These are phyloP conservation scores for Pseudocercospora crystallina DNA, from an alignment of 2,329 filamentous ascomycete species.

Conservation along the genomic window DNA sequence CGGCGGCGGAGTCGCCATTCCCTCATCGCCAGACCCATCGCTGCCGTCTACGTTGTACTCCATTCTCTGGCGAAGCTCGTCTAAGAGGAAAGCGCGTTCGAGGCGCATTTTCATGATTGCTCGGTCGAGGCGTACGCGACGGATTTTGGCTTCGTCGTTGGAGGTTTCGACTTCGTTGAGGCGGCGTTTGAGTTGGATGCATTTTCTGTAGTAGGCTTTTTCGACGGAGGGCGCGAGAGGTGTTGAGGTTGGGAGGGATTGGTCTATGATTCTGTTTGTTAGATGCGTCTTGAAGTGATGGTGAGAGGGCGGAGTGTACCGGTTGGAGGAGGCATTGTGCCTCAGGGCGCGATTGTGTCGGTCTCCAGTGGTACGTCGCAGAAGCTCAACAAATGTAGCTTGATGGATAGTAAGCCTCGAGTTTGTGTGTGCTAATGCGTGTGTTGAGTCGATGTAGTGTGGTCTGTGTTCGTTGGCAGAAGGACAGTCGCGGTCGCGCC, in stretches of 20 bases:
- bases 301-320: too few relatives aligned
- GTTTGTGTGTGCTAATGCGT: too few relatives aligned
- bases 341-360: too few relatives aligned
- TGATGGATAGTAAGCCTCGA: too few relatives aligned
- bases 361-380: too few relatives aligned
- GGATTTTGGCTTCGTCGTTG: constrained; percentile 79
- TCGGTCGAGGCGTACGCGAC: constrained; percentile 76
- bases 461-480: too few relatives aligned
- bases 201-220: constrained; percentile 94
- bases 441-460: too few relatives aligned
- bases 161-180: constrained; percentile 88
- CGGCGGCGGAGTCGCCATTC: constrained; percentile 30
- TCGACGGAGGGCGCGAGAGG: constrained; percentile 83
- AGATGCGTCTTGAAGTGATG: too few relatives aligned
- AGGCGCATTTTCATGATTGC: constrained; percentile 90
- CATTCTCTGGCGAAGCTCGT: constrained; percentile 50
- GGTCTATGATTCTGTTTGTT: too few relatives aligned
- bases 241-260: constrained; percentile 27
- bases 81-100: constrained; percentile 65
- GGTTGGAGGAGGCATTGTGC: too few relatives aligned
- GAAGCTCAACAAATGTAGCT: too few relatives aligned
- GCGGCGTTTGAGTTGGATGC: constrained; percentile 87
- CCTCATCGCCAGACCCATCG: constrained; percentile 35
- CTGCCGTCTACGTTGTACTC: constrained; percentile 47
- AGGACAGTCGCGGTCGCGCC: too few relatives aligned